Base-by-base conservation (phyloP, 139 green algal genomes). In the Asterochloris erici region DNA sequence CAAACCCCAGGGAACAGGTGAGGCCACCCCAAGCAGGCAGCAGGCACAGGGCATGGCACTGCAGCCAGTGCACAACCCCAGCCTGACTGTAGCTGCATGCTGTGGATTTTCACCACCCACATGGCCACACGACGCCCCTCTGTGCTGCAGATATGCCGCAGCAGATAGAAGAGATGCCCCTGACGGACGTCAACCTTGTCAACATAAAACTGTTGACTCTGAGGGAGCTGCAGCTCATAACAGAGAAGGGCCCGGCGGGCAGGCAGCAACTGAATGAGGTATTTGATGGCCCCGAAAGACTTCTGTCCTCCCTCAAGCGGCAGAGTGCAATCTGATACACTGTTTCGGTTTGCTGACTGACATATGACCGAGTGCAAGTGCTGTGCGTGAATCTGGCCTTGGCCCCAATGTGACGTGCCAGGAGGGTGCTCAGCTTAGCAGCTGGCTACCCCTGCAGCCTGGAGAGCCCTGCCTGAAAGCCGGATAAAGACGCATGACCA, bases 201-300 rank as follows among this genome's bases (percentile, higher is more conserved):
- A 93, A 90, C 85, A 91, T 93, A 83, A 93, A 93, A 83, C 89
- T 93, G 75, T 85, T 93, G 62, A 86, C 84, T 21, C 86, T 93
- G 29, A 47, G 81, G 15, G 89, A 93, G 83, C 75, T 93, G 62
- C 85, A 88, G 80, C 77, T 92, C 0, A 93, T 93, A 77, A 92
- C 89, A 12, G 87, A 92, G 26, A 81, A 78, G 2, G 89, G 89
- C 4, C 86, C 89, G 23, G 86, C 88, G 47, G 89, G 88, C 27
- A 78, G 89, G 23, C 74, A 81, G 38, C 85, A 87, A 82, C 82
- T 92, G 64, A 78, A 82, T 10, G 85, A 89, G 73, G 73, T 89
- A 24, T 90, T 92, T 70, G 19, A 63, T 0, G 86, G 81, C 12
- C 81, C 70, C 9, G 23, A 63, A 1, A 63, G 84, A 15, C 81